A percentile compares a stretch with the other conserved stretches of the same genome.
Evolutionary conservation across 352 stramenopile genomes (phyloP).

Genomic region (Globisporangium heterothallicum): DNA sequence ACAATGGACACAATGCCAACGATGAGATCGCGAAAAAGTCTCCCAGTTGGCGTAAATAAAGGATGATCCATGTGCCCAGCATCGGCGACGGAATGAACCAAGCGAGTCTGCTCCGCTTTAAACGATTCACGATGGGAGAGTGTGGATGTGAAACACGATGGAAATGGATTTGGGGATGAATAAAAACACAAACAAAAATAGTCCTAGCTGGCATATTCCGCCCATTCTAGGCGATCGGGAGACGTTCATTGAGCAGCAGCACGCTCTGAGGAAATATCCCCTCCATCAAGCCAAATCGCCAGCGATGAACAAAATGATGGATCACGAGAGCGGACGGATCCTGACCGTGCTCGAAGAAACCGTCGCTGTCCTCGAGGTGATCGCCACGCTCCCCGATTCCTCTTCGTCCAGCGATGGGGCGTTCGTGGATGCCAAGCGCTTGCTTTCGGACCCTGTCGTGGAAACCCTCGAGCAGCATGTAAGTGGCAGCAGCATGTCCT

Average conservation of each 20-base stretch:
- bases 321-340: slow-evolving; percentile 30
- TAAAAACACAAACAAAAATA: slow-evolving; percentile 6
- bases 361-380: slow-evolving; percentile 26
- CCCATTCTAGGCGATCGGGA: too few relatives aligned
- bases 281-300: too few relatives aligned
- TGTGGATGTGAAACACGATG: too few relatives aligned
- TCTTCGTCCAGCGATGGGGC: slow-evolving; percentile 1
- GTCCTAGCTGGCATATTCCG: background rate
- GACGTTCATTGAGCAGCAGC: too few relatives aligned
- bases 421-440: background rate
- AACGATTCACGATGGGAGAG: too few relatives aligned
- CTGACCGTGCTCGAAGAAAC: slow-evolving; percentile 29
- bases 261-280: too few relatives aligned
- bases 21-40: background rate
- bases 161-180: too few relatives aligned
- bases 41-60: too few relatives aligned
- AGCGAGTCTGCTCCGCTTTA: too few relatives aligned
- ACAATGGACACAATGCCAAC: background rate
- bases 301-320: slow-evolving; percentile 23
- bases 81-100: too few relatives aligned
- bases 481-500: background rate
- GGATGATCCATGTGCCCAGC: too few relatives aligned
- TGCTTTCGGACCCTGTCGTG: slow-evolving; percentile 1
- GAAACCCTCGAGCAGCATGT: slow-evolving; percentile 20
- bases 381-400: slow-evolving; percentile 21